Evolutionary conservation across 306 rosid genomes (phyloP).

Genomic region (Prunus armeniaca): DNA sequence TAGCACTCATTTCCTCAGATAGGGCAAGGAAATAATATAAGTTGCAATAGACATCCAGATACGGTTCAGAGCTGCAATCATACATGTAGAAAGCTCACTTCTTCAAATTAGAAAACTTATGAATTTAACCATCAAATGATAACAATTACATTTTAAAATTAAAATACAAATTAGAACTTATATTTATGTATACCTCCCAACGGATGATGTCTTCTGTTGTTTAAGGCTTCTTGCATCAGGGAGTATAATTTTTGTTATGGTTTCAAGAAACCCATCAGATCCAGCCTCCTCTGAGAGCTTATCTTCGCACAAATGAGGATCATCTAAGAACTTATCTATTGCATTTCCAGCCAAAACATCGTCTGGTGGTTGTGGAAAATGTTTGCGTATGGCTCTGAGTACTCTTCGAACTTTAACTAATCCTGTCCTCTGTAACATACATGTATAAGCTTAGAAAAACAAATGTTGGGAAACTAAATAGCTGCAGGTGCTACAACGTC

Average conservation of each 20-base stretch:
- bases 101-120: background rate
- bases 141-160: background rate
- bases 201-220: slow-evolving; percentile 58
- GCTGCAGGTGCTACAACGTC: background rate
- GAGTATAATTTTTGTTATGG: slow-evolving; percentile 64
- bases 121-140: slow-evolving; percentile 20
- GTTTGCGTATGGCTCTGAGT: slow-evolving; percentile 90
- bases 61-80: slow-evolving; percentile 80
- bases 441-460: slow-evolving; percentile 22
- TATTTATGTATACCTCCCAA: slow-evolving; percentile 55
- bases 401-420: slow-evolving; percentile 90
- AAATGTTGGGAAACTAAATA: slow-evolving; percentile 26
- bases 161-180: background rate
- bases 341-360: slow-evolving; percentile 79
- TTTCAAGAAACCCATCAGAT: slow-evolving; percentile 81
- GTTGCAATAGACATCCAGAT: slow-evolving; percentile 85
- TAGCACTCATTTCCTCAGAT: slow-evolving; percentile 95
- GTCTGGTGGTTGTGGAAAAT: slow-evolving; percentile 87
- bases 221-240: slow-evolving; percentile 66
- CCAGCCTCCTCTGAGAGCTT: slow-evolving; percentile 97
- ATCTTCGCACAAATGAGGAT: slow-evolving; percentile 82
- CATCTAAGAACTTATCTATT: slow-evolving; percentile 84
- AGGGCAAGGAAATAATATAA: slow-evolving; percentile 88
- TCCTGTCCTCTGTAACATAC: slow-evolving; percentile 70
- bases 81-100: slow-evolving; percentile 21